Evolutionary conservation across 352 stramenopile species (phyloP), one percentile per base, ranked within the genome.

Genomic region (Globisporangium heterothallicum): DNA sequence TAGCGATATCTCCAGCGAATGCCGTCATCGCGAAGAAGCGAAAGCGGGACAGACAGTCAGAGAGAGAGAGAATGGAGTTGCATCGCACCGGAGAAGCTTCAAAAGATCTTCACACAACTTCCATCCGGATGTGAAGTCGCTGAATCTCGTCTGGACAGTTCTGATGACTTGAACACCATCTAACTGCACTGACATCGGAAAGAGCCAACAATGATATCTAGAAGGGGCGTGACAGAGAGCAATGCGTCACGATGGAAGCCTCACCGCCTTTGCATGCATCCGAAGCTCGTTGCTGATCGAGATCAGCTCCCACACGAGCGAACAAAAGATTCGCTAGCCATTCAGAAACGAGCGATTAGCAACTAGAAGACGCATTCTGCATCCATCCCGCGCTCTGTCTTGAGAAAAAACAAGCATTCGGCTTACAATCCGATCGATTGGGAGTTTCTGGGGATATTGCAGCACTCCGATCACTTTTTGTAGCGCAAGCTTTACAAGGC

Each of bases 51-150:
- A 42, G 22, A n/a, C 13, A 35, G 21, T 12, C 30, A 19, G 42
- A n/a, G 42, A 32, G 22, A 19, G 12, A 38, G 9, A 49, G 42
- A 21, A 21, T 36, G 29, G 35, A 32, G 10, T 30, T 14, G 3
- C 43, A n/a, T 45, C n/a, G n/a, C n/a, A 64, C 25, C 38, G 50
- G 12, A 78, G 32, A 18, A 66, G 29, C 14, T 53, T 36, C 16
- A 45, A 42, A 13, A 78, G 48, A 7, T 64, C 53, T 7, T 60
- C 44, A 25, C 68, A 82, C 13, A 79, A 35, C 38, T 72, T 75
- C 66, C 64, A 79, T 2, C 68, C 58, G 2, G 68, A 72, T 0
- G 73, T 84, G 59, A 76, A 84, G 42, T 70, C 55, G 44, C 73
- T 79, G 48, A 84, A 80, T 36, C 56, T 41, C 2, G 16, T 38